Evolutionary conservation across 441 rosid species (phyloP).

Genomic region (Geranium incanum): DNA sequence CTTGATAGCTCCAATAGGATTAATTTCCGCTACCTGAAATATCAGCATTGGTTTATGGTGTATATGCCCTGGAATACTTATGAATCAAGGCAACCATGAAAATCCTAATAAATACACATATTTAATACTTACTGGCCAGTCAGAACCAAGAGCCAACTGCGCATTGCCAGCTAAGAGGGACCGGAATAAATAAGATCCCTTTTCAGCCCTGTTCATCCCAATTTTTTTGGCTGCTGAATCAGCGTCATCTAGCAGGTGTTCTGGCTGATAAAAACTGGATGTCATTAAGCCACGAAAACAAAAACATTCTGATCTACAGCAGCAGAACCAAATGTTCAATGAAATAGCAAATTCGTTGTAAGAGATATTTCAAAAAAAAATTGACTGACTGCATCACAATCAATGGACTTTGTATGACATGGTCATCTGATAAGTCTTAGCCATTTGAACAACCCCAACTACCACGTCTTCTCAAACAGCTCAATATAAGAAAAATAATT

Average conservation of each 20-base stretch:
- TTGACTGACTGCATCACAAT: background rate
- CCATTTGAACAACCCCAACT: background rate
- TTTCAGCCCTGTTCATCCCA: slow-evolving; percentile 61
- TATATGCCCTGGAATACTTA: too few relatives aligned
- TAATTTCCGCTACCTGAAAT: slow-evolving; percentile 53
- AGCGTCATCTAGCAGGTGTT: slow-evolving; percentile 82
- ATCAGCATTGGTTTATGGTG: slow-evolving; percentile 5
- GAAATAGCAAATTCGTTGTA: background rate
- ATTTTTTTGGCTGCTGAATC: slow-evolving; percentile 60
- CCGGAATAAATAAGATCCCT: slow-evolving; percentile 50
- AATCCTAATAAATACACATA: too few relatives aligned
- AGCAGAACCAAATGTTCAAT: background rate
- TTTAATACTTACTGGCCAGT: slow-evolving; percentile 71
- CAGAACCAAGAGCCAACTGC: slow-evolving; percentile 72
- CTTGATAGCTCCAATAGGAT: slow-evolving; percentile 59
- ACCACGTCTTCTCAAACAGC: background rate
- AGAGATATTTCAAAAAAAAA: too few relatives aligned
- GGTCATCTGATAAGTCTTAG: background rate
- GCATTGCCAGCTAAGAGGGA: slow-evolving; percentile 57
- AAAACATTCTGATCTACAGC: background rate
- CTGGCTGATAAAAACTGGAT: slow-evolving; percentile 55
- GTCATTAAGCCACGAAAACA: background rate
- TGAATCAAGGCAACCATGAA: too few relatives aligned
- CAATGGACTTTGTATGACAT: background rate
- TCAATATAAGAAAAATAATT: background rate